These are phyloP conservation scores for Zea luxurians DNA, from an alignment of 176 grass and related monocot genomes.

Conservation along the genomic window DNA sequence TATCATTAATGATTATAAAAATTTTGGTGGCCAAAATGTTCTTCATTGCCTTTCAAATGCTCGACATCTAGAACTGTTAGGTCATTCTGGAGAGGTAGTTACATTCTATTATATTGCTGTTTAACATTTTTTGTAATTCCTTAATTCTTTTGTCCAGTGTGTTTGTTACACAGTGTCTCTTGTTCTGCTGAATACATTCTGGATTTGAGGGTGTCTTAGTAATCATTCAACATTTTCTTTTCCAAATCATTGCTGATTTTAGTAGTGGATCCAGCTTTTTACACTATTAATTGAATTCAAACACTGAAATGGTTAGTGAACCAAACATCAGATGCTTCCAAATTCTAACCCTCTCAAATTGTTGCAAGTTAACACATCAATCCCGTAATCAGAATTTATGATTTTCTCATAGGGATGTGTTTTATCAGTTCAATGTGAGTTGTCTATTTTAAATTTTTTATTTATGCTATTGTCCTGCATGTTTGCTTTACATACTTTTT, in stretches of 20 bases:
- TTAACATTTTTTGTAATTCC: background rate
- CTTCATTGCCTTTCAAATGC: constrained; percentile 22
- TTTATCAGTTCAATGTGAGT: background rate
- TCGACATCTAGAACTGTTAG: constrained; percentile 19
- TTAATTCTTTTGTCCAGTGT: background rate
- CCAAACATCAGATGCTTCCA: background rate
- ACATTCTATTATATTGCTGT: background rate
- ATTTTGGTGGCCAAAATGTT: constrained; percentile 22
- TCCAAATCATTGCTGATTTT: background rate
- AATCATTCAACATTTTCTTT: background rate
- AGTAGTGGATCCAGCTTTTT: background rate
- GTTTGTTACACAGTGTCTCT: background rate
- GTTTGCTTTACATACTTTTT: background rate
- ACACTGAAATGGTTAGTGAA: background rate
- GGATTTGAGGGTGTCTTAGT: background rate
- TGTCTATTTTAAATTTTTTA: background rate
- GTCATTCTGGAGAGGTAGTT: constrained; percentile 24
- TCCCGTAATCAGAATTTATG: background rate
- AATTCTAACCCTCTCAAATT: background rate
- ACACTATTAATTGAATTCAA: background rate
- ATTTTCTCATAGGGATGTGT: background rate
- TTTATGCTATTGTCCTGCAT: background rate
- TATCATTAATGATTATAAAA: constrained; percentile 8
- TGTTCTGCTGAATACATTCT: constrained; percentile 4
- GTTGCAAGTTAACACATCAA: background rate